Percentiles rank a stretch among this genome's conserved stretches.
These are phyloP conservation scores for Leptographium galeiforme DNA, from an alignment of 2,329 filamentous ascomycete genomes.

Conservation along the genomic window DNA sequence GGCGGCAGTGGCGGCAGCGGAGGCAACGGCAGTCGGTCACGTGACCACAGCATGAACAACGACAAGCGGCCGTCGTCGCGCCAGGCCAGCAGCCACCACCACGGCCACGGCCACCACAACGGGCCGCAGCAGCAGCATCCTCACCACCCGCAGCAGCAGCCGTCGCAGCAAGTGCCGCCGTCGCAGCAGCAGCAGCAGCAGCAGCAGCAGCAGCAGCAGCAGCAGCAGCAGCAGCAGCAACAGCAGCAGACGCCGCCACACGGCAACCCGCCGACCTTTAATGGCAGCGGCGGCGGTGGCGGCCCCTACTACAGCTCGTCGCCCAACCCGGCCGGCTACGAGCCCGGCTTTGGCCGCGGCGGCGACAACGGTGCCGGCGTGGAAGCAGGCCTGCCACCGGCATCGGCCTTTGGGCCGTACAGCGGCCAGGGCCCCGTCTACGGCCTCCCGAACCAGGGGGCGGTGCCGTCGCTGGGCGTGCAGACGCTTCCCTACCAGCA, in stretches of 20 bases:
- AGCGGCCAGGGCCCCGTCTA: conserved; percentile 4
- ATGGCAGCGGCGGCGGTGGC: conserved; percentile 12
- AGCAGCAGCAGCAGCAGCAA: conserved; percentile 12
- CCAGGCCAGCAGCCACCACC: conserved; percentile 32
- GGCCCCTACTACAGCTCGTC: conserved; percentile 40
- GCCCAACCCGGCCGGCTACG: conserved; percentile 33
- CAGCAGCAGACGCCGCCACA: conserved; percentile 8
- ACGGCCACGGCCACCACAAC: conserved; percentile 9
- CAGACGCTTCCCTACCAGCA: conserved; percentile 42
- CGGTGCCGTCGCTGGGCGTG: conserved; percentile 23
- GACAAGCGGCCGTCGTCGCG: conserved; percentile 43
- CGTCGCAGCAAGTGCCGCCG: conserved; percentile 5
- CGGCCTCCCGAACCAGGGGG: conserved; percentile 2
- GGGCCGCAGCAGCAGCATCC: conserved; percentile 17
- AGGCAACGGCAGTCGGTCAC: conserved; percentile 26
- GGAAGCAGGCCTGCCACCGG: conserved; percentile 6
- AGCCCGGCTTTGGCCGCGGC: conserved; percentile 34
- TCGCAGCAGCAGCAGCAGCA: conserved; percentile 7
- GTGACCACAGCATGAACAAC: conserved; percentile 30
- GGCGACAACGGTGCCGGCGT: conserved; percentile 34
- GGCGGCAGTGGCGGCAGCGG: conserved; percentile 22
- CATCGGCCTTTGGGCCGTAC: conserved; percentile 6
- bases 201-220: conserved; percentile 17
- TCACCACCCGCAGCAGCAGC: conserved; percentile 14
- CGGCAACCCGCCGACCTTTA: conserved; percentile 5